A percentile compares a stretch with the other conserved stretches of the same genome.
phyloP scores from a whole-genome alignment of 2,329 filamentous ascomycete species.

The Talaromyces sp. region DNA sequence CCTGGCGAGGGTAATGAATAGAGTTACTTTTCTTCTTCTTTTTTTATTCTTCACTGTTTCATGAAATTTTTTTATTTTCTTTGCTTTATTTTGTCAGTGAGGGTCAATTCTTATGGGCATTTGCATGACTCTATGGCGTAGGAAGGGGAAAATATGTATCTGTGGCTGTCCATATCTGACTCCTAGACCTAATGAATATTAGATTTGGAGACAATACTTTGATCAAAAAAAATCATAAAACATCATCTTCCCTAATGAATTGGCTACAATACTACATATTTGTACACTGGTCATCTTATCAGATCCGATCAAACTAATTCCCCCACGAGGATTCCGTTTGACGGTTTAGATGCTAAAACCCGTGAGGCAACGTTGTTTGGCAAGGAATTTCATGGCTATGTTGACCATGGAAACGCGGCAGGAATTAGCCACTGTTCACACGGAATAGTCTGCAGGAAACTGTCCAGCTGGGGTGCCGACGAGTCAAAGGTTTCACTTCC shows the following conservation, averaged over 20 bases:
- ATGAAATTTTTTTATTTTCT: conserved; percentile 14
- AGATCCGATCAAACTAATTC: background rate
- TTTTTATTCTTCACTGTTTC: conserved; percentile 19
- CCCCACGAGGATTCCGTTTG: background rate
- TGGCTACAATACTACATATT: background rate
- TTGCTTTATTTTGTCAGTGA: conserved; percentile 9
- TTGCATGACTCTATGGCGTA: conserved; percentile 40
- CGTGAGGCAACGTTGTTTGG: too few relatives aligned
- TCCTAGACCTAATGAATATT: conserved; percentile 3
- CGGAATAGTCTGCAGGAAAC: too few relatives aligned
- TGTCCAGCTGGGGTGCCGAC: too few relatives aligned
- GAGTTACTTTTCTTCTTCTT: conserved; percentile 11
- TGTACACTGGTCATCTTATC: conserved; percentile 1
- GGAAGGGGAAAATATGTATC: conserved; percentile 31
- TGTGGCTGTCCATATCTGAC: conserved; percentile 11
- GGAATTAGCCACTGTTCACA: too few relatives aligned
- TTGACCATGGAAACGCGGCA: too few relatives aligned
- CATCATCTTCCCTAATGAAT: background rate
- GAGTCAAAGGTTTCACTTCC: too few relatives aligned
- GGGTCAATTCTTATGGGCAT: conserved; percentile 17
- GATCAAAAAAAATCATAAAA: background rate
- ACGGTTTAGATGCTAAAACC: too few relatives aligned
- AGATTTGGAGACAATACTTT: background rate
- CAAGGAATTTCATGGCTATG: too few relatives aligned
- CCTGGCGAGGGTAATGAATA: conserved; percentile 48